These are phyloP conservation scores for Yamadazyma phyllophila DNA, from an alignment of 805 yeast species.

Conservation along the genomic window DNA sequence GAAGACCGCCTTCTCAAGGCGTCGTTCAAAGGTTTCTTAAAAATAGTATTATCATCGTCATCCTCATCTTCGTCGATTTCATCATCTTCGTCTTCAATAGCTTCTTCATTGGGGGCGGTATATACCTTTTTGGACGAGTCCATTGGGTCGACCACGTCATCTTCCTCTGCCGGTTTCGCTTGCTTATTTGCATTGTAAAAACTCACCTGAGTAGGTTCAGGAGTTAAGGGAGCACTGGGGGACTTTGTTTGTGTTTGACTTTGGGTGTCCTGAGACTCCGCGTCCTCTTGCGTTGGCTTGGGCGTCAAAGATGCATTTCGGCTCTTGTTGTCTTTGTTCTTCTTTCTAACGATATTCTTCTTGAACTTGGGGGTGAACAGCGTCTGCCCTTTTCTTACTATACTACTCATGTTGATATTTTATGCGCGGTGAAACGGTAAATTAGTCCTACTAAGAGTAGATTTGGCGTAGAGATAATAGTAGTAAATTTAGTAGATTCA, in stretches of 20 bases:
- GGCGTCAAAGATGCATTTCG: slow-evolving; percentile 1
- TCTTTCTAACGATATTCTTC: slow-evolving; percentile 9
- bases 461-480: too few species aligned
- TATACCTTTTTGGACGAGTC: slow-evolving; percentile 8
- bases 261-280: neutral
- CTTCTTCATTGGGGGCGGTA: slow-evolving; percentile 2
- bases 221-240: slow-evolving; percentile 9
- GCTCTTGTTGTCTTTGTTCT: neutral
- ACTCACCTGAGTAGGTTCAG: slow-evolving; percentile 11
- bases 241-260: neutral
- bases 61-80: slow-evolving; percentile 11
- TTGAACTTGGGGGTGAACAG: slow-evolving; percentile 15
- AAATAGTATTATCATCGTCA: slow-evolving; percentile 27
- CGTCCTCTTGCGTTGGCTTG: slow-evolving; percentile 1
- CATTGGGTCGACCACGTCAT: slow-evolving; percentile 14
- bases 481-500: too few species aligned
- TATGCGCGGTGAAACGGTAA: neutral
- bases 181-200: slow-evolving; percentile 4
- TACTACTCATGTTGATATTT: slow-evolving; percentile 14
- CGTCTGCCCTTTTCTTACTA: slow-evolving; percentile 14
- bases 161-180: slow-evolving; percentile 4
- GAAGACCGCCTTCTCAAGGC: slow-evolving; percentile 26
- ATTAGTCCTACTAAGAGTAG: neutral
- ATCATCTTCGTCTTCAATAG: slow-evolving; percentile 8
- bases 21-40: slow-evolving; percentile 22